phyloP scores from a whole-genome alignment of 805 yeast genomes.

The Ogataea naganishii region DNA sequence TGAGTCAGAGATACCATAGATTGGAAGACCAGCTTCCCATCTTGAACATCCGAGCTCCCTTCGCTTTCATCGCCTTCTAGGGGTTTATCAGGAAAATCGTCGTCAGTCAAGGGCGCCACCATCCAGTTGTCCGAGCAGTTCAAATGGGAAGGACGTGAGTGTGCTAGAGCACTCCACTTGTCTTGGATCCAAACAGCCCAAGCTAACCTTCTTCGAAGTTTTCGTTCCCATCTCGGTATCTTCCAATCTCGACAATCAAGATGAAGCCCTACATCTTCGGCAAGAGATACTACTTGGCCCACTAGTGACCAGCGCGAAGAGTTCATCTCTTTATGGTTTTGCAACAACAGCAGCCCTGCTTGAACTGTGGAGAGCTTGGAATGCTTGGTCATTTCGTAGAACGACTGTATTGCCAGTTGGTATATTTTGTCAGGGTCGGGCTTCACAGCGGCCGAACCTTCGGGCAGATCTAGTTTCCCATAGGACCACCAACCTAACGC shows the following conservation, averaged over 20 bases:
- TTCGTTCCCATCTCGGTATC: constrained; percentile 38
- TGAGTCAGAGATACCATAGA: constrained; percentile 26
- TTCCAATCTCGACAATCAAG: constrained; percentile 37
- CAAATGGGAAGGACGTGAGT: constrained; percentile 35
- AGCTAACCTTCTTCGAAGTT: constrained; percentile 33
- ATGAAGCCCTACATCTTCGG: constrained; percentile 38
- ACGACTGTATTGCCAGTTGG: constrained; percentile 14
- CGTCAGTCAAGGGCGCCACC: constrained; percentile 28
- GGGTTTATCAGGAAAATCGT: constrained; percentile 39
- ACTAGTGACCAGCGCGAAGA: constrained; percentile 27
- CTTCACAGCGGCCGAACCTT: too few relatives aligned
- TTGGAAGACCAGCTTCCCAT: constrained; percentile 33
- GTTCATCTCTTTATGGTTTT: constrained; percentile 19
- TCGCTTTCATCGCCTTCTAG: constrained; percentile 38
- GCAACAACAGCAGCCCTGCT: constrained; percentile 20
- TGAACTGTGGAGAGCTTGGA: constrained; percentile 15
- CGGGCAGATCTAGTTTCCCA: too few relatives aligned
- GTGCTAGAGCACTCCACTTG: constrained; percentile 33
- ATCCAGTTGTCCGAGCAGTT: constrained; percentile 31
- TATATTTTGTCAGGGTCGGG: too few relatives aligned
- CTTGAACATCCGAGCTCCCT: constrained; percentile 35
- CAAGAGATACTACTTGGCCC: constrained; percentile 19
- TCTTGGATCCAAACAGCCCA: constrained; percentile 41
- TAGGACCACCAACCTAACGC: constrained; percentile 71
- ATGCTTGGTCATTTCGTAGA: constrained; percentile 1